Evolutionary conservation across 106 monocot genomes (phyloP).

Genomic region (Apostasia ramifera): DNA sequence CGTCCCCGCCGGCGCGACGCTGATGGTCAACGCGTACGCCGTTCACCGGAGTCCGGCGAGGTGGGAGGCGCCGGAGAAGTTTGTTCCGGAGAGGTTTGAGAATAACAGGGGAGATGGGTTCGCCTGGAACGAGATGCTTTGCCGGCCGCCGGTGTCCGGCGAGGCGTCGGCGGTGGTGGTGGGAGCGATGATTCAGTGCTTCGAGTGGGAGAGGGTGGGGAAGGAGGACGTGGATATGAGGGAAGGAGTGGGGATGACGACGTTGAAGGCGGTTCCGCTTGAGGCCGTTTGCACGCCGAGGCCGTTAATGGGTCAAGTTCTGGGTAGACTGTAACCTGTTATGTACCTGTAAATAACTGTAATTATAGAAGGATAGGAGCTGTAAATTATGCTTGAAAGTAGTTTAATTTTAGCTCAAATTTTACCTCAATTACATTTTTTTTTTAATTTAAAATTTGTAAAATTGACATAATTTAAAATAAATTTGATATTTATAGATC

Average conservation of each 20-base stretch:
- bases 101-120: background rate
- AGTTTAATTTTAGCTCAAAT: too few relatives aligned
- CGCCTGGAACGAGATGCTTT: background rate
- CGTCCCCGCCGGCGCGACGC: slow-evolving; percentile 14
- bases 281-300: slow-evolving; percentile 17
- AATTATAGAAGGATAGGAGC: too few relatives aligned
- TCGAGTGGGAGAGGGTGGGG: slow-evolving; percentile 25
- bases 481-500: too few relatives aligned
- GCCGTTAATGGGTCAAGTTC: background rate
- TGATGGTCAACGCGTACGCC: slow-evolving; percentile 20
- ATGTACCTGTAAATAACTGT: too few relatives aligned
- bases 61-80: slow-evolving; percentile 18
- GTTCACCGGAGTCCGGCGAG: slow-evolving; percentile 12
- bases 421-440: too few relatives aligned
- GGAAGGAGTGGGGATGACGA: slow-evolving; percentile 8
- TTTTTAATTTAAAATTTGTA: too few relatives aligned
- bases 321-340: background rate
- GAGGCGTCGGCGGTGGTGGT: slow-evolving; percentile 16
- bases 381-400: too few relatives aligned
- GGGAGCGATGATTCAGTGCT: slow-evolving; percentile 29
- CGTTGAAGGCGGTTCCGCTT: slow-evolving; percentile 13
- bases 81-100: slow-evolving; percentile 26
- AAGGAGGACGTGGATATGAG: slow-evolving; percentile 18
- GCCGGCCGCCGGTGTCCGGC: slow-evolving; percentile 25
- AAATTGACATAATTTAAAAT: too few relatives aligned